Conservation (phyloP, 1,284 basidiomycete genomes). For the Anthracocystis panici-leucophaei region DNA sequence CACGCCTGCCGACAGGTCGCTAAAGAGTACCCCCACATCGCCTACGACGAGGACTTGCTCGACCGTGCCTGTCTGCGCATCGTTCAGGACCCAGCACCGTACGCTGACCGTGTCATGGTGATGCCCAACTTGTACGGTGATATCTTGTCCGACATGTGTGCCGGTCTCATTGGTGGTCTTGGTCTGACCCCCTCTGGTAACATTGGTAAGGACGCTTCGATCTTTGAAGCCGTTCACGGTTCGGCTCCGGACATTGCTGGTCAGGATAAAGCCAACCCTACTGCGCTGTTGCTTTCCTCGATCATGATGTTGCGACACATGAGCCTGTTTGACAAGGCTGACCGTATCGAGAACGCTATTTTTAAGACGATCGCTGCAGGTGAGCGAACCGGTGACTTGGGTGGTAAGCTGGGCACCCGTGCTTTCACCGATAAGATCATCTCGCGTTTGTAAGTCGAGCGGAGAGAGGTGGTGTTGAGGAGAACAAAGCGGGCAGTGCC, state of each 20-base stretch:
- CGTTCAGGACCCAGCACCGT: conserved; percentile 88
- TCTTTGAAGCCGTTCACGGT: conserved; percentile 99
- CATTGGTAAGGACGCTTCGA: conserved; percentile 97
- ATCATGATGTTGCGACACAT: conserved; percentile 95
- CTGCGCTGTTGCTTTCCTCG: conserved; percentile 91
- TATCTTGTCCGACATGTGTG: conserved; percentile 98
- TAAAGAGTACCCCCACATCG: conserved; percentile 92
- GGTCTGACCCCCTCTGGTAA: conserved; percentile 98
- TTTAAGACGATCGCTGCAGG: conserved; percentile 64
- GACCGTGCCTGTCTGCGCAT: conserved; percentile 92
- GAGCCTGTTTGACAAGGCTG: conserved; percentile 86
- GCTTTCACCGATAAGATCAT: conserved; percentile 64
- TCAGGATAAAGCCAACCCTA: conserved; percentile 93
- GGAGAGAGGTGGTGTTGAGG: background rate
- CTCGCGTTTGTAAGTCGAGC: conserved; percentile 49
- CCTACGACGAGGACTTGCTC: conserved; percentile 95
- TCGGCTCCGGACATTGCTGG: conserved; percentile 74
- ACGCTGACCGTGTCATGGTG: conserved; percentile 97
- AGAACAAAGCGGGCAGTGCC: background rate
- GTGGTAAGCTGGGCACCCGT: conserved; percentile 66
- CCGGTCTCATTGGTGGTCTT: conserved; percentile 96
- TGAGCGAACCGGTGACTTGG: conserved; percentile 64
- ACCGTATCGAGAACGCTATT: conserved; percentile 89
- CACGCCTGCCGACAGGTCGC: conserved; percentile 96
- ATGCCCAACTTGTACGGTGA: conserved; percentile 99